A percentile compares a stretch with the other conserved stretches of the same genome.
phyloP scores from a whole-genome alignment of 805 yeast species.

The Kuraishia molischiana region DNA sequence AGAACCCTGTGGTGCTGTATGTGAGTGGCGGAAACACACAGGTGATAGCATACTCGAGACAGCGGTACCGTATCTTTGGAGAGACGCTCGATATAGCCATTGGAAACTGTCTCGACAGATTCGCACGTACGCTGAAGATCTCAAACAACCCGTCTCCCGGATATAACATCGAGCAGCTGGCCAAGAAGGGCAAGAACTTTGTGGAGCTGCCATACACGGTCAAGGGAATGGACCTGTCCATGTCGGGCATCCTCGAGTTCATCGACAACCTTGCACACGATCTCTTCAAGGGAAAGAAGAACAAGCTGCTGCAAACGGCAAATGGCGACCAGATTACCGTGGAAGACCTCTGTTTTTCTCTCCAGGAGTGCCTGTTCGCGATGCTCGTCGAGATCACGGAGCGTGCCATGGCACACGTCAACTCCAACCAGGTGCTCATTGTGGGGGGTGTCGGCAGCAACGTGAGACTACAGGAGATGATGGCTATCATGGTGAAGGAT shows the following conservation, averaged over 20 bases:
- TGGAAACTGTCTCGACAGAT: slow-evolving; percentile 93
- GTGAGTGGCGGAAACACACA: slow-evolving; percentile 99
- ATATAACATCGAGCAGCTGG: slow-evolving; percentile 91
- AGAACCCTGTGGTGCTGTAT: slow-evolving; percentile 92
- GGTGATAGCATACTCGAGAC: slow-evolving; percentile 92
- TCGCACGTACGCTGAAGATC: slow-evolving; percentile 84
- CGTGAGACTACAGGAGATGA: slow-evolving; percentile 86
- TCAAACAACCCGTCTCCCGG: slow-evolving; percentile 97
- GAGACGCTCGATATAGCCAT: slow-evolving; percentile 96
- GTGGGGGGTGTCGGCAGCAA: slow-evolving; percentile 99
- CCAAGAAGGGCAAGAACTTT: slow-evolving; percentile 53
- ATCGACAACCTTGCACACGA: slow-evolving; percentile 76
- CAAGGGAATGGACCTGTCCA: slow-evolving; percentile 95
- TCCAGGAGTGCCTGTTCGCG: slow-evolving; percentile 88
- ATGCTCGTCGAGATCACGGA: slow-evolving; percentile 98
- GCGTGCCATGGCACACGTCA: slow-evolving; percentile 97
- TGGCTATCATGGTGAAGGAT: slow-evolving; percentile 89
- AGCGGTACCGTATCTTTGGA: slow-evolving; percentile 95
- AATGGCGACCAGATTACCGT: slow-evolving; percentile 50
- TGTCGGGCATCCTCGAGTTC: slow-evolving; percentile 90
- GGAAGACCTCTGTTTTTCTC: slow-evolving; percentile 85
- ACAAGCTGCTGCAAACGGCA: slow-evolving; percentile 27
- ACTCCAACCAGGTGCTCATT: slow-evolving; percentile 77
- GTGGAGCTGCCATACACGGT: slow-evolving; percentile 91
- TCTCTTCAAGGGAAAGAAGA: slow-evolving; percentile 38